These are phyloP conservation scores for Periconia macrospinosa DNA, from an alignment of 2,329 filamentous ascomycete genomes.

Conservation along the genomic window DNA sequence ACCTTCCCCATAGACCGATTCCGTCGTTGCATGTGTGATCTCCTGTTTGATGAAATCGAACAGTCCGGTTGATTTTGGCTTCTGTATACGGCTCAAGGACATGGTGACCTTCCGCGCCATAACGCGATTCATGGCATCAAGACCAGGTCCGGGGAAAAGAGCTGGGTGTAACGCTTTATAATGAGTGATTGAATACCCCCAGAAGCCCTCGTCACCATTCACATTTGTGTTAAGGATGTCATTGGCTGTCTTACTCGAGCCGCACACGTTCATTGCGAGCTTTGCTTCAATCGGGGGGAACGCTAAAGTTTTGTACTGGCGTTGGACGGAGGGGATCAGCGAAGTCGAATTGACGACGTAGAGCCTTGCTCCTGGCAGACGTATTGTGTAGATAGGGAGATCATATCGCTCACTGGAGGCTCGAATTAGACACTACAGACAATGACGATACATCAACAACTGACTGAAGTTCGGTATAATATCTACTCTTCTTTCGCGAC, in stretches of 20 bases:
- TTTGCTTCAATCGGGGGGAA: conserved; percentile 44
- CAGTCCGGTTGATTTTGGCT: conserved; percentile 19
- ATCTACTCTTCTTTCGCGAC: conserved; percentile 10
- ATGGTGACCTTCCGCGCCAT: conserved; percentile 29
- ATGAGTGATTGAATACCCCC: conserved; percentile 35
- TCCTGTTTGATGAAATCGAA: conserved; percentile 5
- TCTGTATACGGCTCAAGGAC: conserved; percentile 7
- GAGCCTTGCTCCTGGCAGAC: conserved; percentile 41
- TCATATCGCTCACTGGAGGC: conserved; percentile 10
- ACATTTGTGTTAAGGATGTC: conserved; percentile 22
- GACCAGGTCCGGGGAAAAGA: conserved; percentile 30
- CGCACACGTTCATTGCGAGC: conserved; percentile 36
- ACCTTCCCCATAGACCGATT: too few relatives aligned
- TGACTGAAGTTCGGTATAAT: conserved; percentile 11
- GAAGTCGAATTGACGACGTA: conserved; percentile 44
- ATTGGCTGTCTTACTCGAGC: conserved; percentile 27
- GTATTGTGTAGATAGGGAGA: conserved; percentile 45
- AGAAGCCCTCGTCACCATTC: conserved; percentile 34
- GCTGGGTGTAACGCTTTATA: conserved; percentile 33
- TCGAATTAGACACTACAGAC: neutral
- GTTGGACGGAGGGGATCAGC: conserved; percentile 36
- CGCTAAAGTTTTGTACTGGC: conserved; percentile 35
- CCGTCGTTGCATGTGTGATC: too few relatives aligned
- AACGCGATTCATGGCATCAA: conserved; percentile 42
- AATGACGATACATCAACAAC: neutral